These are phyloP conservation scores for Bolboschoenoplectus hybrid DNA, from an alignment of 202 grass and related monocot species.

Conservation along the genomic window DNA sequence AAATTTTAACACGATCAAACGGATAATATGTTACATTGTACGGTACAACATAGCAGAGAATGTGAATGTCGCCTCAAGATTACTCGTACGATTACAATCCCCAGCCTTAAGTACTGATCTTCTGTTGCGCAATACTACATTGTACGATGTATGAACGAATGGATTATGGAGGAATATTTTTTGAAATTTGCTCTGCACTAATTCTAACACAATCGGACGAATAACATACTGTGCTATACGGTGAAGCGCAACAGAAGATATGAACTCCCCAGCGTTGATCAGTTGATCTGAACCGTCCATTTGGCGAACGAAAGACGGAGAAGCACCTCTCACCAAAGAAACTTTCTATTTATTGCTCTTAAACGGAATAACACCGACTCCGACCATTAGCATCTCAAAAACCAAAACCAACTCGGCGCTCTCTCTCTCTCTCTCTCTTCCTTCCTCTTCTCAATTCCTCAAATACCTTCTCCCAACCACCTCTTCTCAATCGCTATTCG, in stretches of 20 bases:
- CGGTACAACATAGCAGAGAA: no score
- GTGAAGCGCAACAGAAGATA: no score
- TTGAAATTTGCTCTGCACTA: no score
- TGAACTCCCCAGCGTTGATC: background rate
- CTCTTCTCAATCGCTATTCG: background rate
- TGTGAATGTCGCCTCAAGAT: no score
- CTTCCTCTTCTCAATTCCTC: background rate
- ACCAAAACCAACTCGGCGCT: background rate
- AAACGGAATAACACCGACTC: background rate
- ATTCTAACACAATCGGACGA: background rate
- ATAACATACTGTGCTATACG: background rate
- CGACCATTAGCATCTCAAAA: background rate
- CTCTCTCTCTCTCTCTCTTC: background rate
- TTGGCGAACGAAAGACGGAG: background rate
- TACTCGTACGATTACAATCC: no score
- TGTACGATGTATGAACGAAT: no score
- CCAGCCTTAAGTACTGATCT: no score
- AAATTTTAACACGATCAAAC: no score
- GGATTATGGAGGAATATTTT: no score
- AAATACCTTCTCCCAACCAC: background rate
- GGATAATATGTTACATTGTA: no score
- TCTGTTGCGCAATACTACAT: no score
- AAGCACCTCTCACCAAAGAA: background rate
- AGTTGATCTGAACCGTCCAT: background rate
- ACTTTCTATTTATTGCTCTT: background rate